Percentiles rank a stretch among this genome's conserved stretches.
phyloP scores from a whole-genome alignment of 306 rosid genomes.

The Hylodesmum podocarpum region DNA sequence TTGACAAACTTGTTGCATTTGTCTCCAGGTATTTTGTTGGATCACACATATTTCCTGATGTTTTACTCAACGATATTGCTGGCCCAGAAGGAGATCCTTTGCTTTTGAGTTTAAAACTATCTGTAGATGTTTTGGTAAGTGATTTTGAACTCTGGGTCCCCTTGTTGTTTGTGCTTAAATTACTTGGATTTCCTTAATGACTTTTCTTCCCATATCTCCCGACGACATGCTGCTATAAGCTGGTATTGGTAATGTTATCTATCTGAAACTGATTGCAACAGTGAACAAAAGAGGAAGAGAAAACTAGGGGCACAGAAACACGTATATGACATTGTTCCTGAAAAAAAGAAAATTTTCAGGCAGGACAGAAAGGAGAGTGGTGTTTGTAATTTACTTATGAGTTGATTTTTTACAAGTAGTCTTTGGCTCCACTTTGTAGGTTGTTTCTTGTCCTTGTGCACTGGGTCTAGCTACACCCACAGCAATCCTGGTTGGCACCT shows the following conservation, averaged over 20 bases:
- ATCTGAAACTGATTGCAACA: conserved; percentile 19
- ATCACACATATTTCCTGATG: conserved; percentile 80
- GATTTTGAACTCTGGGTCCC: conserved; percentile 20
- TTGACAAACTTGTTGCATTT: conserved; percentile 34
- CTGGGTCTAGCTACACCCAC: conserved; percentile 99
- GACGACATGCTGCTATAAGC: conserved; percentile 7
- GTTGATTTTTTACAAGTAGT: neutral
- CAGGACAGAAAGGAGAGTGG: neutral
- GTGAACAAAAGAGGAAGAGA: conserved; percentile 6
- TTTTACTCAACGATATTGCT: conserved; percentile 81
- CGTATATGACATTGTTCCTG: conserved; percentile 20
- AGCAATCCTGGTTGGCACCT: conserved; percentile 96
- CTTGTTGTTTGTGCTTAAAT: conserved; percentile 12
- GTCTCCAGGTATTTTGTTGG: conserved; percentile 76
- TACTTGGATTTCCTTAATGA: neutral
- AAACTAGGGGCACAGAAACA: neutral
- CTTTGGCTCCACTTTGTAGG: conserved; percentile 51
- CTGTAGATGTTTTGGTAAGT: conserved; percentile 95
- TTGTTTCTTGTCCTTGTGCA: conserved; percentile 98
- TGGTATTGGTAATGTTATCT: neutral
- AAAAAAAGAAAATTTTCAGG: conserved; percentile 8
- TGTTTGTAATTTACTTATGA: conserved; percentile 17
- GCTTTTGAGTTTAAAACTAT: conserved; percentile 91
- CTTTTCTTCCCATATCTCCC: conserved; percentile 1
- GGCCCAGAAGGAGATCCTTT: conserved; percentile 94